Conservation (phyloP, 2,329 filamentous ascomycete species). For the Myriosclerotinia curreyana region DNA sequence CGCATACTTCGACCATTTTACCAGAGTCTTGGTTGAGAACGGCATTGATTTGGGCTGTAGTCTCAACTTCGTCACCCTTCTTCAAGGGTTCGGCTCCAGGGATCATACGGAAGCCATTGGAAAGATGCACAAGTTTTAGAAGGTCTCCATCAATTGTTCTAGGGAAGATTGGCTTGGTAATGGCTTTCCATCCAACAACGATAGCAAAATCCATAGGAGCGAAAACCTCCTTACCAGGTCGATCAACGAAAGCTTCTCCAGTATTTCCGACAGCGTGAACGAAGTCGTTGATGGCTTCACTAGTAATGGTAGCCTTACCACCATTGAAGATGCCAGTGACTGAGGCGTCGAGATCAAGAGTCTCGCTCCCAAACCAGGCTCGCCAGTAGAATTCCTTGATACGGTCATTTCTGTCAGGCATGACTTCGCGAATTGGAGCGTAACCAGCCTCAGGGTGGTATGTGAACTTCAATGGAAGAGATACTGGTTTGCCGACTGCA, state of each 20-base stretch:
- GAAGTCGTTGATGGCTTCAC: slow-evolving; percentile 94
- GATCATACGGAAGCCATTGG: slow-evolving; percentile 97
- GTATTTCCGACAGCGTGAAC: slow-evolving; percentile 99
- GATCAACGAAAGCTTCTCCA: slow-evolving; percentile 93
- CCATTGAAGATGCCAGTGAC: slow-evolving; percentile 89
- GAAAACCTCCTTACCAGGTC: slow-evolving; percentile 88
- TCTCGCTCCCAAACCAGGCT: slow-evolving; percentile 91
- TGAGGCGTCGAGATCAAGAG: slow-evolving; percentile 76
- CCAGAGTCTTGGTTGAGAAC: slow-evolving; percentile 97
- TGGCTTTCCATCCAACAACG: slow-evolving; percentile 98
- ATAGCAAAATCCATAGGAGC: slow-evolving; percentile 99
- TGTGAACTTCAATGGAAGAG: slow-evolving; percentile 80
- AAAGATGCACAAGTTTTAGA: slow-evolving; percentile 92
- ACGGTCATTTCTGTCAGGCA: slow-evolving; percentile 91
- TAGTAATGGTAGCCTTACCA: slow-evolving; percentile 80
- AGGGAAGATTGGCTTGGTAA: slow-evolving; percentile 98
- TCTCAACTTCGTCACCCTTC: slow-evolving; percentile 90
- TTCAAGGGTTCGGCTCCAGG: slow-evolving; percentile 91
- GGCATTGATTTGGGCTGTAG: slow-evolving; percentile 92
- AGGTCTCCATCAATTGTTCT: slow-evolving; percentile 93
- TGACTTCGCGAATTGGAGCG: slow-evolving; percentile 95
- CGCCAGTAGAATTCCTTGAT: slow-evolving; percentile 99
- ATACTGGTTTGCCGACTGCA: slow-evolving; percentile 75
- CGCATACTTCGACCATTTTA: slow-evolving; percentile 99
- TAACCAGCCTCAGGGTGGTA: slow-evolving; percentile 96